These are phyloP conservation scores for Umbilicus rupestris DNA, from an alignment of 164 flowering plant genomes.

Conservation along the genomic window DNA sequence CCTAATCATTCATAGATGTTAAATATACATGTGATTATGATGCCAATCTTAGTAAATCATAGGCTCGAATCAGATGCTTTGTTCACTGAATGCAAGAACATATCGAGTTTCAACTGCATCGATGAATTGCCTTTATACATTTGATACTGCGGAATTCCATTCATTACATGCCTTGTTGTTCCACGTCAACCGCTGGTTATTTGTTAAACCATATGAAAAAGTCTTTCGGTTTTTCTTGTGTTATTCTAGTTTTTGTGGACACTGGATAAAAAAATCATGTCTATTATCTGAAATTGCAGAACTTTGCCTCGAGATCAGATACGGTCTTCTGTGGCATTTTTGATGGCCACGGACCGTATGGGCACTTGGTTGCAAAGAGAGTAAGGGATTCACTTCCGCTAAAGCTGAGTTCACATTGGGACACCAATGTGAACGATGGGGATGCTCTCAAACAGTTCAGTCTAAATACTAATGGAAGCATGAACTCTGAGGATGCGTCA, in stretches of 20 bases:
- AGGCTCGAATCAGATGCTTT: neutral
- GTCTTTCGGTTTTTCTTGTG: neutral
- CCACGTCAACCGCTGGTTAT: neutral
- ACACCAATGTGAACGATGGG: conserved; percentile 42
- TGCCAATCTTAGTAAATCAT: too few species aligned
- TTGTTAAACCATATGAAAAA: neutral
- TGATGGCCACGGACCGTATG: conserved; percentile 97
- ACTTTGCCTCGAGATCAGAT: conserved; percentile 77
- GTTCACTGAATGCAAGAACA: neutral
- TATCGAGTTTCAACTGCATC: neutral
- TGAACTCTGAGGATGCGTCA: conserved; percentile 53
- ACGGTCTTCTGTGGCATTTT: conserved; percentile 96
- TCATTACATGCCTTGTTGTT: neutral
- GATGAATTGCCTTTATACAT: neutral
- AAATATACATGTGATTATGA: neutral
- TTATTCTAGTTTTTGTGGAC: neutral
- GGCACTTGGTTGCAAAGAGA: conserved; percentile 92
- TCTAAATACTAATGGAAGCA: conserved; percentile 40
- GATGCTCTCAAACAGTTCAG: conserved; percentile 46
- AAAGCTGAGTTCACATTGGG: conserved; percentile 81
- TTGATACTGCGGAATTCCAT: neutral
- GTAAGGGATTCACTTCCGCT: conserved; percentile 93
- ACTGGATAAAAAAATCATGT: neutral
- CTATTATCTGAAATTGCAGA: conserved; percentile 32
- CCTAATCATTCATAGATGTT: neutral